Base-by-base conservation (phyloP, 1,284 basidiomycete genomes). In the Meira miltonrushii region DNA sequence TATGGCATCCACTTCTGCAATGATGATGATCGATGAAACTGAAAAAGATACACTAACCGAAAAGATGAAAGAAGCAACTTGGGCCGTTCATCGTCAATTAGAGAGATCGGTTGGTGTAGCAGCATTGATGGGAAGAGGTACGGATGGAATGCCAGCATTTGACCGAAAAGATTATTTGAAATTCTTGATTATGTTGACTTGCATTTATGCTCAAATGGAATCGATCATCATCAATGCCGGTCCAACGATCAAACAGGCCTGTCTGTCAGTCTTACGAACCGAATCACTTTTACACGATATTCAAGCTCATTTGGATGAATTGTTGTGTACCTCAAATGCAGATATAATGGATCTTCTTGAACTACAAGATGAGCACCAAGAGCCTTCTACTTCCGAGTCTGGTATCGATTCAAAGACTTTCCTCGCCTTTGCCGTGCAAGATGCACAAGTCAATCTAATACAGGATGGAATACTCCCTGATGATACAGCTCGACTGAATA, bases 141-240 rank as follows among this genome's bases (percentile, higher is more conserved):
- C 15, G 8, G 3, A 44, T 1, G 28, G 28, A 33, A 33, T 8
- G 8, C 8, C 28, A 33, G 39, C 2, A 8, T 3, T 21, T 3
- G 57, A 59, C 8, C 38, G 69, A 1, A 39, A 54, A 9, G 69
- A 73, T 55, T 69, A 73, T 53, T 51, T 68, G 1, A 55, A 59
- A 8, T 71, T 68, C 54, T 59, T 70, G 43, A 53, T 73, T 25
- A 67, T 69, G 62, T 62, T 73, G 1, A 48, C 52, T 7, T 65
- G 59, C 57, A 55, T 73, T 52, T 73, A 73, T 43, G 40, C 44
- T 23, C 23, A 40, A 7, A 53, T 50, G 43, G 21, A 59, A 39
- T 37, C 53, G 2, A 17, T 52, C 11, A 43, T 39, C 28, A 15
- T 46, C 9, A 7, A 39, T 41, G 13, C 12, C 1, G 33, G n/a